Conservation (phyloP, 352 stramenopile genomes). For the Pythium aristosporum region DNA sequence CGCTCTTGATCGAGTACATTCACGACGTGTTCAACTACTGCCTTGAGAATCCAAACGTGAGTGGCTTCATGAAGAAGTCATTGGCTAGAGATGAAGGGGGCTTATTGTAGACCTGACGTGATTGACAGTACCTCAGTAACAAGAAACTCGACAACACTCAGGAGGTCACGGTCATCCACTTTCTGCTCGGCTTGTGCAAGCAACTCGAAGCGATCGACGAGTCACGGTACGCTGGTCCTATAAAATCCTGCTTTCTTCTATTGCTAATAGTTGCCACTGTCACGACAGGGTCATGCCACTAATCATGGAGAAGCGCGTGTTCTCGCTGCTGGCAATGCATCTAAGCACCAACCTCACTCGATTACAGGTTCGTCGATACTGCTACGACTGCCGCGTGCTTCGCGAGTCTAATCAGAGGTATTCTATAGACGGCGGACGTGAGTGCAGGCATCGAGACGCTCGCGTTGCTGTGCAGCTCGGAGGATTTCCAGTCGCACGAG, state of each 20-base stretch:
- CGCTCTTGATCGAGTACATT: constrained; percentile 88
- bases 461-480: constrained; percentile 72
- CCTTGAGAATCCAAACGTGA: constrained; percentile 63
- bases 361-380: constrained; percentile 26
- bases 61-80: background rate
- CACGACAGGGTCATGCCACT: constrained; percentile 77
- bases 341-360: constrained; percentile 53
- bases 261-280: background rate
- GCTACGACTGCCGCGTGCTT: background rate
- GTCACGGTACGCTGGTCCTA: constrained; percentile 40
- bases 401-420: background rate
- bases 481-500: constrained; percentile 80
- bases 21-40: constrained; percentile 82
- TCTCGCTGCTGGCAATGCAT: constrained; percentile 76
- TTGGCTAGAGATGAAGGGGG: background rate
- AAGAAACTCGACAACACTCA: constrained; percentile 81
- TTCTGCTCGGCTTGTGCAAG: constrained; percentile 79
- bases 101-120: background rate
- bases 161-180: constrained; percentile 88
- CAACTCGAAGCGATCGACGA: constrained; percentile 86
- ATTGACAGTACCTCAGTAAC: constrained; percentile 52
- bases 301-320: constrained; percentile 77
- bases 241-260: background rate
- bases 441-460: constrained; percentile 65
- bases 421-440: constrained; percentile 42